Evolutionary conservation across 1,284 basidiomycete genomes (phyloP), one percentile per base, ranked within the genome.

Genomic region (Rhodotorula mucilaginosa): DNA sequence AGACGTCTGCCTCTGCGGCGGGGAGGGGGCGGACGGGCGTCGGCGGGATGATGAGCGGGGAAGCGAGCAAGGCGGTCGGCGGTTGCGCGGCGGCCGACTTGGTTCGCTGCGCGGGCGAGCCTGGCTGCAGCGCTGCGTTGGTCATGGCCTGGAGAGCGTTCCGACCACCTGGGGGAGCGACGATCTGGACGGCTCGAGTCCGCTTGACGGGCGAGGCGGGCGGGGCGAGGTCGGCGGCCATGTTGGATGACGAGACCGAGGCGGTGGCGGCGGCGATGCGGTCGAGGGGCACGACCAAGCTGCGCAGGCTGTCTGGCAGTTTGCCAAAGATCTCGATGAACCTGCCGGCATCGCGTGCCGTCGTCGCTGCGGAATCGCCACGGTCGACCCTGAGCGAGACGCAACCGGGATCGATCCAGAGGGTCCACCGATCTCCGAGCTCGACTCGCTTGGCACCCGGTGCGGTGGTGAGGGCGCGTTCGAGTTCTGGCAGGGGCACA

Each of bases 371-470:
- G 39, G 54, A 15, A 29, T 75, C 74, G 26, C 58, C 69, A 12
- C 70, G 69, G 48, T 76, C 74, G 57, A 78, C 59, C 8, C 78
- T 64, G 18, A 77, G 71, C 57, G 69, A 66, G 51, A 79, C 78
- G 74, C 76, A 77, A 51, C 77, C 78, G 0, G 78, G 78, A 64
- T 79, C 78, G 59, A 79, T 74, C 78, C 78, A 79, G 58, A 79
- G 61, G 21, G 77, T 79, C 77, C 77, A 78, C 18, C 73, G 68
- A n/a, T 73, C 70, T 26, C 75, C 69, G 39, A 74, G 62, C 60
- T 58, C 12, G 39, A 74, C 52, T 34, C 52, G n/a, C 54, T 62
- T 49, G 19, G 56, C 61, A 6, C 26, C 52, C 15, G 46, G 29
- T 2, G 57, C 56, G 6, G 64, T 56, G 2, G 62, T 47, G 12